Conservation (phyloP, 176 grass and related monocot genomes). For the Dendrocalamus sinicus region DNA sequence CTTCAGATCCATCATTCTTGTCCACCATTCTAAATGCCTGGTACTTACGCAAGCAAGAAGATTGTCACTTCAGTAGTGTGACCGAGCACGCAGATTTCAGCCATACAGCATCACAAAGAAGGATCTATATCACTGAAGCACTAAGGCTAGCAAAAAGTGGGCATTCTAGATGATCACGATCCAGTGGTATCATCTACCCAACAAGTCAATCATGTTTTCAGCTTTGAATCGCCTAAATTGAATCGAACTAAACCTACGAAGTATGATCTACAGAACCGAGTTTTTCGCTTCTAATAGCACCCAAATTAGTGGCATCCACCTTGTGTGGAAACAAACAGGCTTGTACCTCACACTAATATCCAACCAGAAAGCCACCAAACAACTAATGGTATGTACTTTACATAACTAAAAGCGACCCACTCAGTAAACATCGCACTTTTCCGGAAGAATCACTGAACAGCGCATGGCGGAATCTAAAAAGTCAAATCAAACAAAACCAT, state of each 20-base stretch:
- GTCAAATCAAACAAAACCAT: conserved; percentile 33
- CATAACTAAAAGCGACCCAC: conserved; percentile 32
- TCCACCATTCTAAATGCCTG: conserved; percentile 53
- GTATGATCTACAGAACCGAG: neutral
- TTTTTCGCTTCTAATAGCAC: conserved; percentile 16
- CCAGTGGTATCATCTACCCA: neutral
- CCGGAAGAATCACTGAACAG: conserved; percentile 18
- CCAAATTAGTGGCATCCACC: neutral
- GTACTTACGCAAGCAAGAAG: conserved; percentile 4
- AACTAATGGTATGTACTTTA: conserved; percentile 42
- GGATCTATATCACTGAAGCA: neutral
- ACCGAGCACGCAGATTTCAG: neutral
- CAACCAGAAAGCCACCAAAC: conserved; percentile 42
- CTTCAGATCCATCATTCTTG: conserved; percentile 59
- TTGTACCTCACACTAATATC: conserved; percentile 47
- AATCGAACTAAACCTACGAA: neutral
- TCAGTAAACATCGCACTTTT: conserved; percentile 36
- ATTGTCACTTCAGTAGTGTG: conserved; percentile 18
- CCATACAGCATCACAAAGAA: conserved; percentile 8
- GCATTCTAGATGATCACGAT: neutral
- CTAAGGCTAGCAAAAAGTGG: neutral
- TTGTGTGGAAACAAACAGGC: conserved; percentile 28
- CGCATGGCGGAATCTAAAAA: conserved; percentile 39
- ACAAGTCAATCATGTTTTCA: conserved; percentile 10
- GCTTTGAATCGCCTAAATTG: neutral